Evolutionary conservation across 1,139 yeast species (phyloP), one percentile per base, ranked within the genome.

Genomic region (Blastobotrys niveus): DNA sequence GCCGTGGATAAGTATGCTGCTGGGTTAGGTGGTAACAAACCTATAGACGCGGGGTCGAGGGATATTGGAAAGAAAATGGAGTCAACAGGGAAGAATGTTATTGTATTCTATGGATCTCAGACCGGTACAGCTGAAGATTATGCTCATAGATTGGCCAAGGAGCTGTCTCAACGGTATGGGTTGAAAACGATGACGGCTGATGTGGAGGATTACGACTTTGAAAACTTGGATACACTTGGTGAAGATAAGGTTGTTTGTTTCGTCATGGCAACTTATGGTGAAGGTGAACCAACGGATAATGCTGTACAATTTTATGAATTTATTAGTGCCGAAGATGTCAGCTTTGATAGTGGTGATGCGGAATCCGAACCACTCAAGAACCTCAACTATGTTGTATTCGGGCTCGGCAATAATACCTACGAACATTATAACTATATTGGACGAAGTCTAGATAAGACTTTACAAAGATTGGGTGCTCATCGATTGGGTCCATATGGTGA

Each of bases 71-170:
- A 79, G 50, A 78, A 78, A 14, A 68, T 88, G 55, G 70, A 71
- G 45, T 70, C 71, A 38, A 80, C 81, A 57, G 72, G 76, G 51
- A 89, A 91, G 66, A 82, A 84, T 56, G 82, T 85, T 40, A 71
- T 84, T 34, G 80, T 91, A n/a, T 76, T 91, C 53, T 93, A 76
- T 62, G 97, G 96, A 5, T 89, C 98, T 5, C 99, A 91, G 67
- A 93, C 99, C 10, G 99, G 99, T 54, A 91, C 99, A n/a, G 95
- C 98, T 40, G 98, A 91, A 67, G 98, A 91, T 63, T 91, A 88
- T 58, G 95, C 96, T 18, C 77, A 84, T 55, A 85, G 93, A 63
- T 79, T 88, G 56, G 79, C 95, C 40, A 88, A 88, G 63, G 98
- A 91, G 63, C 79, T 91, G 56, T 77, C 81, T 54, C 73, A 95